Percentiles rank a stretch among this genome's conserved stretches.
Conservation (phyloP, 345 rosid genomes). For the Geranium brycei region DNA sequence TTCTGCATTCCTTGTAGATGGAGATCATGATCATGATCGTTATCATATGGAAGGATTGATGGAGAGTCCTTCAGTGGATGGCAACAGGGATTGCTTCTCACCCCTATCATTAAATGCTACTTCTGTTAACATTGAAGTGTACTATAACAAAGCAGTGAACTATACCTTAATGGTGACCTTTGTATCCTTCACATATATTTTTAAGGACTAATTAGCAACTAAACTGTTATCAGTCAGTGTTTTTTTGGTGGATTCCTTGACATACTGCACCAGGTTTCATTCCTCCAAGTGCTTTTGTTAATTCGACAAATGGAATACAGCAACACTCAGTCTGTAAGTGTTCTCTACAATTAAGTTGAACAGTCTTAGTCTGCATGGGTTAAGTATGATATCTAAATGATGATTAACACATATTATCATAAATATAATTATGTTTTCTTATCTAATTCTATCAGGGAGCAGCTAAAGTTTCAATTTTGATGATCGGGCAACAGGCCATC, state of each 20-base stretch:
- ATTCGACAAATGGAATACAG: slow-evolving; percentile 96
- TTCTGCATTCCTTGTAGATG: slow-evolving; percentile 31
- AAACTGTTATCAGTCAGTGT: not conserved
- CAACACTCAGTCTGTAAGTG: slow-evolving; percentile 87
- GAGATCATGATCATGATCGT: slow-evolving; percentile 35
- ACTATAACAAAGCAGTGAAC: slow-evolving; percentile 96
- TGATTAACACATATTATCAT: slow-evolving; percentile 5
- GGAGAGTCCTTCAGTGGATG: slow-evolving; percentile 92
- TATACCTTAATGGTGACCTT: slow-evolving; percentile 97
- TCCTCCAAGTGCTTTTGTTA: slow-evolving; percentile 86
- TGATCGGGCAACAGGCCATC: slow-evolving; percentile 96
- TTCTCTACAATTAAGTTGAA: slow-evolving; percentile 1
- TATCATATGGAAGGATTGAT: slow-evolving; percentile 79
- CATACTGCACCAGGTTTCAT: slow-evolving; percentile 52
- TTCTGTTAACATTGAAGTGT: slow-evolving; percentile 84
- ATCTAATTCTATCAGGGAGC: slow-evolving; percentile 59
- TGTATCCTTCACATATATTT: slow-evolving; percentile 60
- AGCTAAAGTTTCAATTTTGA: slow-evolving; percentile 87
- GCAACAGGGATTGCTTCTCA: slow-evolving; percentile 82
- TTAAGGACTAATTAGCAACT: slow-evolving; percentile 1
- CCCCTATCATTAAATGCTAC: slow-evolving; percentile 78
- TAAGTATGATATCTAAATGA: not conserved
- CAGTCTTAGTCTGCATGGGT: slow-evolving; percentile 8
- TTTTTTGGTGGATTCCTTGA: slow-evolving; percentile 42
- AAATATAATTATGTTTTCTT: slow-evolving; percentile 7